phyloP scores from a whole-genome alignment of 2,329 filamentous ascomycete genomes.

The Xylariaceae sp. region DNA sequence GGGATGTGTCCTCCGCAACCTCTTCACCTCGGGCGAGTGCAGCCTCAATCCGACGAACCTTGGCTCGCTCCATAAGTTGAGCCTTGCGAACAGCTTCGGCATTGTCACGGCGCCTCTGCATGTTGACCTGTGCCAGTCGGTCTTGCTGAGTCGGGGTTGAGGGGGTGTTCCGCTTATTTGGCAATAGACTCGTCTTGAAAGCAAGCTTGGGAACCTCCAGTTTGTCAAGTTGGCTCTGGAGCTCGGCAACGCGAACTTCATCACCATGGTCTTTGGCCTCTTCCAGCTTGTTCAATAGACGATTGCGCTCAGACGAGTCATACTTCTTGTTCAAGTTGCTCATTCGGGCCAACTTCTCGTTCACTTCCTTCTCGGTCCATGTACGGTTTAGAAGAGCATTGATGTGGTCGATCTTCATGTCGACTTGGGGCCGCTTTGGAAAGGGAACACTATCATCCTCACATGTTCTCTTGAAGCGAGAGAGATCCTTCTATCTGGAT shows the following conservation, averaged over 20 bases:
- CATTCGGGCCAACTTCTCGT: slow-evolving; percentile 70
- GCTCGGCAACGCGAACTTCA: slow-evolving; percentile 48
- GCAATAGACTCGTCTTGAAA: slow-evolving; percentile 62
- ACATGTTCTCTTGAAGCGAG: slow-evolving; percentile 73
- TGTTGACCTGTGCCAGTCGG: slow-evolving; percentile 77
- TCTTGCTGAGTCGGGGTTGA: slow-evolving; percentile 66
- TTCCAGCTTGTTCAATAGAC: slow-evolving; percentile 61
- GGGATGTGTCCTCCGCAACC: slow-evolving; percentile 54
- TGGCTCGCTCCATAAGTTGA: slow-evolving; percentile 74
- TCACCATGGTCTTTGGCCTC: slow-evolving; percentile 64
- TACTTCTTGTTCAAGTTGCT: slow-evolving; percentile 64
- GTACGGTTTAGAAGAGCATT: slow-evolving; percentile 71
- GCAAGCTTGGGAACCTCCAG: slow-evolving; percentile 67
- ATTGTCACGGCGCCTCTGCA: slow-evolving; percentile 78
- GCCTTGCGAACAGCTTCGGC: slow-evolving; percentile 88
- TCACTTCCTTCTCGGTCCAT: slow-evolving; percentile 81
- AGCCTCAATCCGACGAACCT: slow-evolving; percentile 56
- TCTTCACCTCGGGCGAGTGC: slow-evolving; percentile 61
- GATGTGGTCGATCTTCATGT: slow-evolving; percentile 74
- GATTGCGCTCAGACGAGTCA: slow-evolving; percentile 63
- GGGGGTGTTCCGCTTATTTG: slow-evolving; percentile 48
- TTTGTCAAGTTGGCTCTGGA: slow-evolving; percentile 59
- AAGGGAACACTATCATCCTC: slow-evolving; percentile 66
- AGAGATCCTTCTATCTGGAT: slow-evolving; percentile 63
- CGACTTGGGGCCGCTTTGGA: slow-evolving; percentile 67